Percentiles rank a stretch among this genome's conserved stretches.
These are phyloP conservation scores for Sporisorium reilianum DNA, from an alignment of 1,284 basidiomycete species.

Conservation along the genomic window DNA sequence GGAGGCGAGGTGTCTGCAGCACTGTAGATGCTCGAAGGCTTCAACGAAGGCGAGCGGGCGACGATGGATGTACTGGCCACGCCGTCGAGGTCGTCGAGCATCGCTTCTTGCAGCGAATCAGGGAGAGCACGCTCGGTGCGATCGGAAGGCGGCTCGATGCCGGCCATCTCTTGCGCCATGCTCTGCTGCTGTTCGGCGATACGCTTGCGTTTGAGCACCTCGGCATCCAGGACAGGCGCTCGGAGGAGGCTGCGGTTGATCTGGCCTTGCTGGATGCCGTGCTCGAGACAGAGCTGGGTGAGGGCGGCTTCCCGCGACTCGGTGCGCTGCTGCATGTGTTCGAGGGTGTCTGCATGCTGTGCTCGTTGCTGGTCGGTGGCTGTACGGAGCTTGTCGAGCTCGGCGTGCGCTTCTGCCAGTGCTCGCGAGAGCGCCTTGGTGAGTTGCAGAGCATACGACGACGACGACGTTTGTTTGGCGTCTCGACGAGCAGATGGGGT, in stretches of 20 bases:
- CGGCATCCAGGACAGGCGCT: slow-evolving; percentile 50
- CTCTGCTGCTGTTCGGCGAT: slow-evolving; percentile 44
- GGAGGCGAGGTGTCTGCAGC: neutral
- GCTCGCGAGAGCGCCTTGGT: slow-evolving; percentile 38
- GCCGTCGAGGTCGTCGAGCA: slow-evolving; percentile 61
- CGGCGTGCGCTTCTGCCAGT: slow-evolving; percentile 29
- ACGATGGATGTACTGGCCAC: slow-evolving; percentile 20
- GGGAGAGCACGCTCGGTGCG: slow-evolving; percentile 42
- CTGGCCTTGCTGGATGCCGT: slow-evolving; percentile 56
- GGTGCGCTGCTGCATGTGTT: slow-evolving; percentile 39
- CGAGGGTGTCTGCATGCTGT: slow-evolving; percentile 32
- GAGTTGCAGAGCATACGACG: slow-evolving; percentile 32
- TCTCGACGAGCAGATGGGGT: neutral
- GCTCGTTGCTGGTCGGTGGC: slow-evolving; percentile 15
- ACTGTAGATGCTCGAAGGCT: slow-evolving; percentile 33
- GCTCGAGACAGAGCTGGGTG: slow-evolving; percentile 45
- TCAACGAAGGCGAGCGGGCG: slow-evolving; percentile 31
- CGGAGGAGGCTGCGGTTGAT: slow-evolving; percentile 50
- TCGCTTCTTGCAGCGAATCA: slow-evolving; percentile 61
- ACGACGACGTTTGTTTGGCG: slow-evolving; percentile 11
- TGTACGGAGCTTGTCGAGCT: slow-evolving; percentile 25
- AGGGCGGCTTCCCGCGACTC: slow-evolving; percentile 50
- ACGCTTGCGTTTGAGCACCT: slow-evolving; percentile 42
- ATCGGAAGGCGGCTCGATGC: slow-evolving; percentile 21
- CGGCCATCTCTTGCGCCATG: slow-evolving; percentile 28